Evolutionary conservation across 352 stramenopile genomes (phyloP).

Genomic region (Globisporangium cederbergense): DNA sequence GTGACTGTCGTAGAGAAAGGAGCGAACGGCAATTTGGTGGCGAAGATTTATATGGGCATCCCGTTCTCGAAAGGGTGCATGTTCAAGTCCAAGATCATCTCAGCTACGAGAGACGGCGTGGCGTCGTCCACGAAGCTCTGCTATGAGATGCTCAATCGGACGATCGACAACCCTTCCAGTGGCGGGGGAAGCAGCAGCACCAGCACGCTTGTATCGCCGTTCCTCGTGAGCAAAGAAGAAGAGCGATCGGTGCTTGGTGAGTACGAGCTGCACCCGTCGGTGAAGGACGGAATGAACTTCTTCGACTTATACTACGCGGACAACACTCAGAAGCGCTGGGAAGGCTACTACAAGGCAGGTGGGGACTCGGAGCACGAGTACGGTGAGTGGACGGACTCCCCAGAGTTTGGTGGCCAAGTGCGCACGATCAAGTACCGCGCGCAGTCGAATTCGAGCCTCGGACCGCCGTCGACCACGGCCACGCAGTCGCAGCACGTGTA

Average conservation of each 20-base stretch:
- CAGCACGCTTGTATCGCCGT: constrained; percentile 41
- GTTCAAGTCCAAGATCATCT: constrained; percentile 90
- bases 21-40: constrained; percentile 40
- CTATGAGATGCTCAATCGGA: constrained; percentile 64
- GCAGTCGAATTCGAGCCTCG: constrained; percentile 68
- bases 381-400: constrained; percentile 54
- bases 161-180: constrained; percentile 22
- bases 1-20: constrained; percentile 53
- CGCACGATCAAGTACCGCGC: constrained; percentile 73
- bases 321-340: constrained; percentile 44
- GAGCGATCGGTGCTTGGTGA: constrained; percentile 68
- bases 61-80: constrained; percentile 87
- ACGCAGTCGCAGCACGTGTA: constrained; percentile 50
- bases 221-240: constrained; percentile 65
- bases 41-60: constrained; percentile 68
- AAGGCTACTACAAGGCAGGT: constrained; percentile 47
- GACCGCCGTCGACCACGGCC: constrained; percentile 57
- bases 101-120: constrained; percentile 62
- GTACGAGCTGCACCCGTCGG: constrained; percentile 48
- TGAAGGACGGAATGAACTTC: constrained; percentile 57
- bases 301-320: constrained; percentile 76
- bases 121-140: constrained; percentile 45
- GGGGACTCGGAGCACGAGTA: constrained; percentile 64
- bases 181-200: constrained; percentile 8
- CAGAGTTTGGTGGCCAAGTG: constrained; percentile 55